Base-by-base conservation (phyloP, 305 asterid genomes). In the Caryopteris hybrid region DNA sequence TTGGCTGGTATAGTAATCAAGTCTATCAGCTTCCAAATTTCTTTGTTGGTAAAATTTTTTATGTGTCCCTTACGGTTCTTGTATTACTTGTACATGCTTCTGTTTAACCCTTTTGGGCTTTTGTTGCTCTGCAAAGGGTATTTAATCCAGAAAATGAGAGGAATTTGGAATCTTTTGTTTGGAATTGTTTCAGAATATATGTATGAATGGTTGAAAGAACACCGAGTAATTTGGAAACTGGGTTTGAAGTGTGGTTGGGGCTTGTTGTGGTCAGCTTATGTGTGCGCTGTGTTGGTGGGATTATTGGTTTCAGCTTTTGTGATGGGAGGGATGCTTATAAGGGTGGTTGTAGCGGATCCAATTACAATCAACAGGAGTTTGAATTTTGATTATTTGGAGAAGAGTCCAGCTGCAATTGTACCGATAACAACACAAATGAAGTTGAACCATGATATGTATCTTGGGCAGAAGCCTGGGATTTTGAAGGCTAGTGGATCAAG, bases 191-290 rank as follows among this genome's bases (percentile, higher is more conserved):
- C 82, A 27, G 71, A 60, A 2, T 74, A 41, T 62, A 79, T 78
- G 47, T 62, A 66, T 74, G 82, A 81, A 75, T 87, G 90, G 90
- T 72, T 88, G 50, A 80, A 74, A 53, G 88, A 85, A 51, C 84
- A 89, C 62, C 78, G 74, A 33, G 85, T 86, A 5, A 34, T 85
- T 14, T 86, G 91, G 91, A 91, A 80, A 69, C 74, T 86, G 54
- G 91, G 88, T n/a, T 50, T 94, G 79, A 89, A 84, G 70, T 77
- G 87, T 31, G 90, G 89, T 22, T 91, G 98, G 99, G 99, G 99
- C 51, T 67, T 92, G 64, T 72, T 94, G 83, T 91, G 96, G 98
- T 82, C 96, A 4, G 78, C 76, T 71, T 94, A 94, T 55, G 98
- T 88, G 42, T 84, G 93, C 70, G 55, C 82, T 68, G 84, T 91